Base-by-base conservation (phyloP, 176 grass and related monocot species). In the Rhynchospora breviuscula region DNA sequence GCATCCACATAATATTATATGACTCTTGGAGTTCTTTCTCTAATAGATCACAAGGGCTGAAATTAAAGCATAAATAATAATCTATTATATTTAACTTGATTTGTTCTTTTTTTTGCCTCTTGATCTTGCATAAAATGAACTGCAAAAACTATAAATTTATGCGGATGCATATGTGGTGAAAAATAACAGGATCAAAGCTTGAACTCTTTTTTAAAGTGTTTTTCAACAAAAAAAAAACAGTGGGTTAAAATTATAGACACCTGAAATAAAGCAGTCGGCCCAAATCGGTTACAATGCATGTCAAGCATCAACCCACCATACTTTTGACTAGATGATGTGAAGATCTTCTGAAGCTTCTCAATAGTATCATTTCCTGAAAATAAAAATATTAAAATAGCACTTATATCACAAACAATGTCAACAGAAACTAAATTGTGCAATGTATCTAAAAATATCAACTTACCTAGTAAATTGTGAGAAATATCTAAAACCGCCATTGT, bases 221-320 rank as follows among this genome's bases (percentile, higher is more conserved):
- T 9, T 26, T 56, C 22, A 77, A 56, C 19, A 31, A 31, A 13
- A 31, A 17, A 56, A 31, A 13, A 31, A n/a, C 8, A 54, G 2
- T 77, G 51, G 51, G 19, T 81, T 47, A 65, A 70, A 74, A 25
- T 26, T 35, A 45, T 56, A 83, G 78, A 52, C 26, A 98, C 95
- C 95, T 98, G 95, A 85, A 98, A 98, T 85, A 98, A 89, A 89
- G 95, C 92, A 80, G 90, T 98, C 66, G 95, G 95, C 85, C 95
- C 95, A 31, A 98, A 93, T 84, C 84, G 87, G 83, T 98, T 98
- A 77, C 90, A 98, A 82, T 98, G 95, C 44, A 98, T 88, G 81
- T 98, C 95, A 59, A 98, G 66, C 82, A 90, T 94, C 89, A 98
- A 91, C 35, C 95, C 92, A 87, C 92, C 95, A 76, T 94, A 98